Conservation (phyloP, 2,329 filamentous ascomycete genomes). For the Geoglossum cookeanum region DNA sequence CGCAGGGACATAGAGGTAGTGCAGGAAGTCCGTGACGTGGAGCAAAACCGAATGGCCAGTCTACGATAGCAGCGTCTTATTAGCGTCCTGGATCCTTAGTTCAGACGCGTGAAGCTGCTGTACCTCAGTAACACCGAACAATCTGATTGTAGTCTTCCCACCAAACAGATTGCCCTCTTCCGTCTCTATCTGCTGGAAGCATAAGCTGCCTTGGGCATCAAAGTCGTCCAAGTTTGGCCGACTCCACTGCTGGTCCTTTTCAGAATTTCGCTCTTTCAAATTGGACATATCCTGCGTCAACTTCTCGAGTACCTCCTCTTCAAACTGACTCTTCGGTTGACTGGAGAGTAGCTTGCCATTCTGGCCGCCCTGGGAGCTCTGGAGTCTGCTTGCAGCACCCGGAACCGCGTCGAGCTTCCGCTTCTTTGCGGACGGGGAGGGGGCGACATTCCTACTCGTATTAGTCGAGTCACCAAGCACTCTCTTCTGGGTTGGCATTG, state of each 20-base stretch:
- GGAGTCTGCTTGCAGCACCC: conserved; percentile 36
- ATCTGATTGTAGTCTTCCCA: conserved; percentile 60
- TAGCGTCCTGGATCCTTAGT: conserved; percentile 2
- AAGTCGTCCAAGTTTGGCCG: conserved; percentile 42
- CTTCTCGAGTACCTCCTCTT: conserved; percentile 86
- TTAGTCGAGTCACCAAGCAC: conserved; percentile 50
- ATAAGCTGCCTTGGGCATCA: conserved; percentile 47
- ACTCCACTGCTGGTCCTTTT: conserved; percentile 88
- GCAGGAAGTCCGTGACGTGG: conserved; percentile 87
- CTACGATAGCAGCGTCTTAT: conserved; percentile 15
- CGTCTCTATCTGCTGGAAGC: conserved; percentile 87
- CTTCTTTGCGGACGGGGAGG: conserved; percentile 49
- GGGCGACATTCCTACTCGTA: conserved; percentile 39
- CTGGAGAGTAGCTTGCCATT: conserved; percentile 49
- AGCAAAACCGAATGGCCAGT: conserved; percentile 78
- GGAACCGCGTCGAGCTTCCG: conserved; percentile 53
- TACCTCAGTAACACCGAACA: conserved; percentile 82
- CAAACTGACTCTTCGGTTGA: conserved; percentile 78
- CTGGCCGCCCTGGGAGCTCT: conserved; percentile 41
- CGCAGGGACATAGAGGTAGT: conserved; percentile 87
- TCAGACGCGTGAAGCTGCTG: conserved; percentile 1
- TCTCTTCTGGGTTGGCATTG: conserved; percentile 44
- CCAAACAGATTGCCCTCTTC: conserved; percentile 74
- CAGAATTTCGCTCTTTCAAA: conserved; percentile 68
- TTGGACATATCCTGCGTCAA: conserved; percentile 82